These are phyloP conservation scores for Xylaria sp. DNA, from an alignment of 2,329 filamentous ascomycete genomes.

Conservation along the genomic window DNA sequence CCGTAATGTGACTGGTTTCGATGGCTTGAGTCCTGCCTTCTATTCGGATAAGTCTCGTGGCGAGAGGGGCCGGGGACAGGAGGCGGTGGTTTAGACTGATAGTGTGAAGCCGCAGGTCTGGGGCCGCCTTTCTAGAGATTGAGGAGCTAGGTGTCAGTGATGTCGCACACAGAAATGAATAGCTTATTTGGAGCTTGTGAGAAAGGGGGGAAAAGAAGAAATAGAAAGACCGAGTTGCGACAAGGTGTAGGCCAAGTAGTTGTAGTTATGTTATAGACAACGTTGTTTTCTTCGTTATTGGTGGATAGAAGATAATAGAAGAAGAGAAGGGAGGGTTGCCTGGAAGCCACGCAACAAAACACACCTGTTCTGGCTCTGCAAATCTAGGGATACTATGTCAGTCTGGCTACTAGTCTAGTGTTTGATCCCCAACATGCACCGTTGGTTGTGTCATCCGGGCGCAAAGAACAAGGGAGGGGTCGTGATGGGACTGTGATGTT, in stretches of 20 bases:
- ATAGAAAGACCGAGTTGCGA: not conserved
- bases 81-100: constrained; percentile 62
- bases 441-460: constrained; percentile 9
- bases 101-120: constrained; percentile 53
- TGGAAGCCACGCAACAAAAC: constrained; percentile 40
- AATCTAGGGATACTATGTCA: constrained; percentile 54
- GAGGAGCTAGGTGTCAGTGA: constrained; percentile 30
- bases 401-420: constrained; percentile 28
- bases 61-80: constrained; percentile 53
- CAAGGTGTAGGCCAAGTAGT: constrained; percentile 7
- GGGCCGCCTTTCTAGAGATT: constrained; percentile 34
- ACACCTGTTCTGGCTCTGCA: constrained; percentile 62
- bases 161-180: constrained; percentile 8
- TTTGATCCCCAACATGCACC: constrained; percentile 28
- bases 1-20: constrained; percentile 33
- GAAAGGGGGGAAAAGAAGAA: not conserved
- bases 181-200: not conserved
- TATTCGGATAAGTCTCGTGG: constrained; percentile 46
- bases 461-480: constrained; percentile 10
- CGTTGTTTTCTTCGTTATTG: constrained; percentile 2
- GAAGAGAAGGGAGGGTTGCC: not conserved
- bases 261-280: not conserved
- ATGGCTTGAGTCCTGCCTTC: constrained; percentile 38
- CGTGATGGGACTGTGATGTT: constrained; percentile 34
- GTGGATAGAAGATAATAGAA: not conserved